Percentiles rank a stretch among this genome's conserved stretches.
Conservation (phyloP, 306 rosid species). For the Vicia sativa region DNA sequence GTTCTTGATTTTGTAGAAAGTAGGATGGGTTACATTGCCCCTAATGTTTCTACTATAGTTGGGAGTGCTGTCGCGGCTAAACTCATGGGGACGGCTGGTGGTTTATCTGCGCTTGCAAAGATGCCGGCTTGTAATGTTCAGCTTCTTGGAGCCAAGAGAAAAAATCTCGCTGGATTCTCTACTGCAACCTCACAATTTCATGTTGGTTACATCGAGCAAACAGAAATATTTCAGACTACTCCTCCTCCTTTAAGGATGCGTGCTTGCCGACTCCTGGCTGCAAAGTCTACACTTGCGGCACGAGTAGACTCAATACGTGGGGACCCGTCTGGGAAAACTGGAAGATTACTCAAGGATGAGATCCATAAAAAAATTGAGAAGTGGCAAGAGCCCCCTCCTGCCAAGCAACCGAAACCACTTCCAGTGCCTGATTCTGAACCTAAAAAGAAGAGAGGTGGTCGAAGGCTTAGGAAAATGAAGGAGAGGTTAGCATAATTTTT, state of each 20-base stretch:
- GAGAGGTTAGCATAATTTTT: constrained; percentile 60
- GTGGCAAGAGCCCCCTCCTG: constrained; percentile 99
- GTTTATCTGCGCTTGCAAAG: constrained; percentile 73
- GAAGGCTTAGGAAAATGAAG: constrained; percentile 85
- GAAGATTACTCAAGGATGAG: constrained; percentile 70
- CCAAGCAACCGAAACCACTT: constrained; percentile 93
- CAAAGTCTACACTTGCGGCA: constrained; percentile 91
- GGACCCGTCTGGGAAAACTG: constrained; percentile 83
- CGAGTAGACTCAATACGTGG: constrained; percentile 89
- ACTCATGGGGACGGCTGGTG: constrained; percentile 98
- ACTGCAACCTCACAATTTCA: constrained; percentile 95
- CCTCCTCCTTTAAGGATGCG: constrained; percentile 90
- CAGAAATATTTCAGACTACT: constrained; percentile 86
- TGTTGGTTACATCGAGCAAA: constrained; percentile 86
- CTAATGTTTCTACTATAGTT: constrained; percentile 87
- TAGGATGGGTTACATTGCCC: constrained; percentile 97
- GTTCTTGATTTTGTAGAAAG: constrained; percentile 97
- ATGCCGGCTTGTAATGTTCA: constrained; percentile 99
- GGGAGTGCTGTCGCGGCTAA: constrained; percentile 97
- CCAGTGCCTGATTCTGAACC: constrained; percentile 99
- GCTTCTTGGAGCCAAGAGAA: constrained; percentile 96
- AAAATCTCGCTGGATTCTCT: constrained; percentile 94
- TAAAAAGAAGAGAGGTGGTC: constrained; percentile 97
- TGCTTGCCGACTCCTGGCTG: constrained; percentile 83
- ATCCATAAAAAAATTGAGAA: constrained; percentile 89